Percentiles rank a stretch among this genome's conserved stretches.
phyloP scores from a whole-genome alignment of 176 grass and related monocot species.

The Aegilops bicornis region DNA sequence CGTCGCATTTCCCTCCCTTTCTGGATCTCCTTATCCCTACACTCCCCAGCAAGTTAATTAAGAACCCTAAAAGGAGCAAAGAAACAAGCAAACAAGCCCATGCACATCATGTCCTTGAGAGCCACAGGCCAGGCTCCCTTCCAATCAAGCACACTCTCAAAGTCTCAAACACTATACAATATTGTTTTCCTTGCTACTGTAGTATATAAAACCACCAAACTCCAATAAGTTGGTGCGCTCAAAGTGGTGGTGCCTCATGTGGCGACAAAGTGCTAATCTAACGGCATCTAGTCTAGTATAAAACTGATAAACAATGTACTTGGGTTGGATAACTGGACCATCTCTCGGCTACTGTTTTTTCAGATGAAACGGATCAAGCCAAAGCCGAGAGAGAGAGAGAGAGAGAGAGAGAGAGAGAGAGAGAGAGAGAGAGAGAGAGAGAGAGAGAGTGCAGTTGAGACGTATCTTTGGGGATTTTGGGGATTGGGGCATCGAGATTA shows the following conservation, averaged over 20 bases:
- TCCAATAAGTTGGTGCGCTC: not conserved
- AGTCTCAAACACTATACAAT: not conserved
- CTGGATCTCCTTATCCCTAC: conserved; percentile 16
- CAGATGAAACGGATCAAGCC: conserved; percentile 13
- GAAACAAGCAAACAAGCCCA: conserved; percentile 17
- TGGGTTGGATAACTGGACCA: conserved; percentile 39
- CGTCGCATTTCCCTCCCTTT: not conserved
- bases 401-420: no score
- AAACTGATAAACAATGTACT: conserved; percentile 16
- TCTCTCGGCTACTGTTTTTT: not conserved
- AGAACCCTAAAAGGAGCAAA: conserved; percentile 17
- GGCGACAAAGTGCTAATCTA: not conserved
- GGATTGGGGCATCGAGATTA: not conserved
- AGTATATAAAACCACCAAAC: not conserved
- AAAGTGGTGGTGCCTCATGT: not conserved
- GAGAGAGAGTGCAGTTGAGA: not conserved
- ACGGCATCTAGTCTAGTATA: not conserved
- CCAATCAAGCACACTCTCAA: not conserved
- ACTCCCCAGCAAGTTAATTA: not conserved
- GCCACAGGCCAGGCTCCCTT: conserved; percentile 20
- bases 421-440: no score
- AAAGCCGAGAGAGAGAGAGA: not conserved
- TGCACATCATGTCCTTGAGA: conserved; percentile 13
- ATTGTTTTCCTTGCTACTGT: not conserved
- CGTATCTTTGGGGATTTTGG: not conserved